phyloP scores from a whole-genome alignment of 2,329 filamentous ascomycete genomes.

The Fusarium stilboides region DNA sequence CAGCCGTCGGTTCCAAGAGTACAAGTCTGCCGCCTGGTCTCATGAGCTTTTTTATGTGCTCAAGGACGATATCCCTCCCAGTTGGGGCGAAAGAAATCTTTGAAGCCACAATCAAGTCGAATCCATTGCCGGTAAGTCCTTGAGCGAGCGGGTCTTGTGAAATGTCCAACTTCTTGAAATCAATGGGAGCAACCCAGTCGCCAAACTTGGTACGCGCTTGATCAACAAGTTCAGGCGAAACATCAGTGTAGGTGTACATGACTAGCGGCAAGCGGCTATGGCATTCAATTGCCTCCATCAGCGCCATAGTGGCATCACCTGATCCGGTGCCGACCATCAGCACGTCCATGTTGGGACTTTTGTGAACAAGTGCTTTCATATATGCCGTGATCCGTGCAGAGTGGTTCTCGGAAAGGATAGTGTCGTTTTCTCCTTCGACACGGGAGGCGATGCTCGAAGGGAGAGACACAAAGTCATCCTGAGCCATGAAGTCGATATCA shows the following conservation, averaged over 20 bases:
- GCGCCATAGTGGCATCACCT: background rate
- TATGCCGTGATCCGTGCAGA: background rate
- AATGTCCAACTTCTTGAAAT: slow-evolving; percentile 11
- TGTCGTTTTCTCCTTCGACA: background rate
- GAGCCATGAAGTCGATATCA: slow-evolving; percentile 2
- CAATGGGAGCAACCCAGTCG: background rate
- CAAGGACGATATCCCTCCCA: background rate
- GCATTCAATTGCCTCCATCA: background rate
- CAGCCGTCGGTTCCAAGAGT: background rate
- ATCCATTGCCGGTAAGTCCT: background rate
- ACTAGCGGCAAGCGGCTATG: background rate
- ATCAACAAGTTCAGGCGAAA: background rate
- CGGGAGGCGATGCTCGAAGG: background rate
- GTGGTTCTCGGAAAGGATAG: background rate
- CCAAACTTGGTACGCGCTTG: background rate
- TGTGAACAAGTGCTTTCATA: slow-evolving; percentile 6
- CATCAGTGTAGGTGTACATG: slow-evolving; percentile 2
- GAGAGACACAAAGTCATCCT: background rate
- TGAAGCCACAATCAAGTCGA: slow-evolving; percentile 2
- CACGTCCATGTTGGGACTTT: slow-evolving; percentile 3
- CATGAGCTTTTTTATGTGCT: slow-evolving; percentile 4
- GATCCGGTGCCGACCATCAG: background rate
- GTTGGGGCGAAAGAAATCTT: background rate
- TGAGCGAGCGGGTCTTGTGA: slow-evolving; percentile 10
- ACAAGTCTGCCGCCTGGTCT: slow-evolving; percentile 2